Evolutionary conservation across 805 yeast genomes (phyloP).

Genomic region (Spathaspora arborariae): DNA sequence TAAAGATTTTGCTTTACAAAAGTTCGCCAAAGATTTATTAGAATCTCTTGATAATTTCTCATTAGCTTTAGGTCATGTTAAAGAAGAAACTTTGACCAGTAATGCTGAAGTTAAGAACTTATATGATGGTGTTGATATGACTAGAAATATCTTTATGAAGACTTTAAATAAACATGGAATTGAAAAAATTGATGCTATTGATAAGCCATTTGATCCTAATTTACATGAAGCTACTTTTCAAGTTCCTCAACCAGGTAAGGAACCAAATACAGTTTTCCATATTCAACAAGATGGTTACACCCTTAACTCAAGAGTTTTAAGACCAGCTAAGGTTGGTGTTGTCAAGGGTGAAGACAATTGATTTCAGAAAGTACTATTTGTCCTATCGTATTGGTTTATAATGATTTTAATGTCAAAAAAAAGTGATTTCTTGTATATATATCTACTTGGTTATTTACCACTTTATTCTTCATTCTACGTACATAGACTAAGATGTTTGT

Average conservation of each 20-base stretch:
- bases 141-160: conserved; percentile 79
- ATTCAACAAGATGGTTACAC: conserved; percentile 91
- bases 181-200: conserved; percentile 74
- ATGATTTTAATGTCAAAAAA: background rate
- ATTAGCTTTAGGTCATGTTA: conserved; percentile 74
- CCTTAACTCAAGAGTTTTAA: conserved; percentile 79
- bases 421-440: conserved; percentile 1
- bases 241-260: conserved; percentile 79
- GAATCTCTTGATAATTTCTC: conserved; percentile 90
- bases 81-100: conserved; percentile 53
- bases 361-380: background rate
- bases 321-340: conserved; percentile 96
- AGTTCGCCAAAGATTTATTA: conserved; percentile 83
- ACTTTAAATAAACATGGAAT: conserved; percentile 80
- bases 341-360: conserved; percentile 49
- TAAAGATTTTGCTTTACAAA: conserved; percentile 85
- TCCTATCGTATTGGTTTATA: background rate
- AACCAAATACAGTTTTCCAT: conserved; percentile 87
- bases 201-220: conserved; percentile 86
- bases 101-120: conserved; percentile 67
- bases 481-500: background rate
- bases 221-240: conserved; percentile 91
- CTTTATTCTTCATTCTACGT: background rate
- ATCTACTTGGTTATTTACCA: background rate
- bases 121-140: conserved; percentile 88